Evolutionary conservation across 371 early-diverging fungal species (phyloP), one percentile per base, ranked within the genome.

Genomic region (Rhizopus sp.): DNA sequence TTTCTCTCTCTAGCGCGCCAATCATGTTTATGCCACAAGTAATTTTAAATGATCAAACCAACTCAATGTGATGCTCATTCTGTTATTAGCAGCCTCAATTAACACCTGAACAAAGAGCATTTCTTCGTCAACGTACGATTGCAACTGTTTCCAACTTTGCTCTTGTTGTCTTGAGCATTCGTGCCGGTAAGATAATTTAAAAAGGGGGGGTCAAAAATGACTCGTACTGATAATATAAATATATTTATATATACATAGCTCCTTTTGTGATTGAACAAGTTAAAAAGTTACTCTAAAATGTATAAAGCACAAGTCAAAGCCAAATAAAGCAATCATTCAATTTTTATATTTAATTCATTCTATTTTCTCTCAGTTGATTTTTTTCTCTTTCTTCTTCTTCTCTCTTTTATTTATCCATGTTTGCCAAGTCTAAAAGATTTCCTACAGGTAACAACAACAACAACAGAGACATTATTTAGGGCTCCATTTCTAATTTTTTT

Each of bases 51-150:
- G 37, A 30, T 38, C 9, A 39, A 35, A 35, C 31, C 16, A 53
- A 53, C 33, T 40, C 32, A 34, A 30, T 41, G 23, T 23, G 15
- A 30, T n/a, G 32, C 9, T 35, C 40, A 1, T 29, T 34, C 12
- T 32, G 46, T 23, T 46, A 30, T 52, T 54, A 76, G 73, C 75
- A 80, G 69, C 77, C 75, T 33, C 70, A 70, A 60, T 66, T 80
- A 53, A 75, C 80, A 45, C 68, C 75, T 39, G 80, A 80, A 54
- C 75, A 80, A 63, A 80, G 73, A 66, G 72, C 72, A 29, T 60
- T 75, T 60, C 64, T 80, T 31, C 66, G 77, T 62, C 68, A 68
- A 56, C 71, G 72, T 49, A 80, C 77, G 7, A 55, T 75, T 41
- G 68, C 63, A 15, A 73, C 72, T 42, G 73, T 77, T 8, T 66